These are phyloP conservation scores for Dendrothele bispora DNA, from an alignment of 768 basidiomycete genomes.

Conservation along the genomic window DNA sequence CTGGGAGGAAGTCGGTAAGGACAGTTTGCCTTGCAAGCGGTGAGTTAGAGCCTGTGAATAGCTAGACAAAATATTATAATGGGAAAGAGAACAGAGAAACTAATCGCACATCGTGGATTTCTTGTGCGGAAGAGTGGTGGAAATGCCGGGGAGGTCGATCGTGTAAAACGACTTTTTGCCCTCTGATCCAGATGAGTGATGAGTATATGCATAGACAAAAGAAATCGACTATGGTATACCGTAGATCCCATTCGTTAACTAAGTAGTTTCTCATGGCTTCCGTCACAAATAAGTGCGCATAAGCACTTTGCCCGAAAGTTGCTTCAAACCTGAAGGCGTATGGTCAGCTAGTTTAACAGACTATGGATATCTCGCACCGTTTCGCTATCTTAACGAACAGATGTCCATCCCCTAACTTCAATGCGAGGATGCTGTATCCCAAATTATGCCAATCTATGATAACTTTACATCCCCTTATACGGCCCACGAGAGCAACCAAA, in stretches of 20 bases:
- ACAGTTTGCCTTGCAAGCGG: constrained; percentile 20
- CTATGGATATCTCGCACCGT: constrained; percentile 47
- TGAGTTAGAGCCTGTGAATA: constrained; percentile 45
- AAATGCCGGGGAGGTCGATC: constrained; percentile 92
- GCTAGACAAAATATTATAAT: constrained; percentile 27
- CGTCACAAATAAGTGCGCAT: constrained; percentile 93
- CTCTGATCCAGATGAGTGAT: too few species aligned
- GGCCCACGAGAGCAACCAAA: constrained; percentile 73
- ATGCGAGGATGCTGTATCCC: constrained; percentile 88
- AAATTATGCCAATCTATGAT: constrained; percentile 99
- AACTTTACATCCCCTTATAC: constrained; percentile 73
- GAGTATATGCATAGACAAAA: background rate
- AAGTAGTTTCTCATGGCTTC: constrained; percentile 78
- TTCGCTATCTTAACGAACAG: constrained; percentile 72
- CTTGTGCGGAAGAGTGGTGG: constrained; percentile 63
- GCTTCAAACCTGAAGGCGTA: constrained; percentile 70
- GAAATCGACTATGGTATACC: constrained; percentile 47
- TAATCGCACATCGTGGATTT: constrained; percentile 67
- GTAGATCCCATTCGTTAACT: constrained; percentile 68
- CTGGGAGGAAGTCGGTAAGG: constrained; percentile 48
- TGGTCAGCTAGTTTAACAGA: background rate
- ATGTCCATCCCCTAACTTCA: constrained; percentile 73
- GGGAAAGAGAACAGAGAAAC: constrained; percentile 4
- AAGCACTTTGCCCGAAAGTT: constrained; percentile 76
- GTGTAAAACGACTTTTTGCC: constrained; percentile 75